These are phyloP conservation scores for Lycium barbarum DNA, from an alignment of 257 asterid genomes.

Conservation along the genomic window DNA sequence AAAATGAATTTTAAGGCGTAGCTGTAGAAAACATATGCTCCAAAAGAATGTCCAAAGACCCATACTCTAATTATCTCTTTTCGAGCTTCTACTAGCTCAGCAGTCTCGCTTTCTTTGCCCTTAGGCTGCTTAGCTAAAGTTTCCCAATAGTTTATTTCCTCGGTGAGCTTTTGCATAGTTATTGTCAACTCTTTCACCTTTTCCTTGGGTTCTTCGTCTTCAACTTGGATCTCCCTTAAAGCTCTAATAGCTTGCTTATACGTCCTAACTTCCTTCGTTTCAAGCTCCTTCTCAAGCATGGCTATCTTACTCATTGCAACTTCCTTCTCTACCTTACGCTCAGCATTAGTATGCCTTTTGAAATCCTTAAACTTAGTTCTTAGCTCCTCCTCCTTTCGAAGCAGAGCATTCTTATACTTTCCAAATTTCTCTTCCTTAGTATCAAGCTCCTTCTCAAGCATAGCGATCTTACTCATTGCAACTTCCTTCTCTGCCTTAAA, in stretches of 20 bases:
- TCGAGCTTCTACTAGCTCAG: slow-evolving; percentile 20
- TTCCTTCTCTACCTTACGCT: neutral
- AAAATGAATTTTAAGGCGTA: neutral
- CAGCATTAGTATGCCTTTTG: neutral
- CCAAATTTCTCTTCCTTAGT: slow-evolving; percentile 1
- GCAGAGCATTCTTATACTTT: slow-evolving; percentile 9
- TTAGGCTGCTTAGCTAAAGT: slow-evolving; percentile 19
- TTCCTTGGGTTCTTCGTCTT: slow-evolving; percentile 10
- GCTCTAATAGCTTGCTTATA: slow-evolving; percentile 21
- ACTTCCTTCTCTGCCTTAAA: neutral
- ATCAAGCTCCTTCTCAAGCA: slow-evolving; percentile 26
- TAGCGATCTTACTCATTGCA: slow-evolving; percentile 7
- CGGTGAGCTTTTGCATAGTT: neutral
- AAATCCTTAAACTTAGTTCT: slow-evolving; percentile 9
- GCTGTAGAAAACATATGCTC: neutral
- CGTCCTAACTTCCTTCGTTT: slow-evolving; percentile 10
- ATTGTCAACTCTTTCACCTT: slow-evolving; percentile 19
- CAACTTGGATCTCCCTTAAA: slow-evolving; percentile 11
- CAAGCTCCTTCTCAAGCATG: slow-evolving; percentile 24
- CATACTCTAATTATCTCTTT: neutral
- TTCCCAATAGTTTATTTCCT: slow-evolving; percentile 21
- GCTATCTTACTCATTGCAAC: slow-evolving; percentile 13
- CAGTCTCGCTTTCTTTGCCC: slow-evolving; percentile 9
- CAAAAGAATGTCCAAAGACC: neutral
- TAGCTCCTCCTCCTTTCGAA: neutral